Evolutionary conservation across 768 basidiomycete species (phyloP), one percentile per base, ranked within the genome.

Genomic region (Mycena olivaceomarginata): DNA sequence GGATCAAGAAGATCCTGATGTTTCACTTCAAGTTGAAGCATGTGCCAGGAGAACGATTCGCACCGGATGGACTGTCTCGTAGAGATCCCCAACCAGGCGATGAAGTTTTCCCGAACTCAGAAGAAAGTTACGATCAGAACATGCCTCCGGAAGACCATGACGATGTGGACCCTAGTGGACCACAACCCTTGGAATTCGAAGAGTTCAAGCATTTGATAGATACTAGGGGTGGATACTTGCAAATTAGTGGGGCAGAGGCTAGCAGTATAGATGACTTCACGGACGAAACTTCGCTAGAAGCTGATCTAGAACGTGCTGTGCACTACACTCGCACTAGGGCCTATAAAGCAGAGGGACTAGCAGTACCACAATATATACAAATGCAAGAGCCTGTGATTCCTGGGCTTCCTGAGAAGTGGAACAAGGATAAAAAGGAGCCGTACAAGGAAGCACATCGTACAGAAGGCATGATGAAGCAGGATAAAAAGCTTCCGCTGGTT

Each of bases 21-120:
- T 31, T 31, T 3, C 31, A 31, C 31, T 31, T 31, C 31, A 31
- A 31, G 31, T 31, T 31, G 2, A 62, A 72, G 11, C 86, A 87
- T 70, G 80, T 82, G 16, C 80, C 82, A 41, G 64, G 64, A n/a
- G 40, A 16, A 20, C 43, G 5, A 2, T 65, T 65, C 18, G 41
- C 64, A 0, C 64, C 40, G 20, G 64, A 65, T n/a, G 41, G 64
- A 1, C 13, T 65, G 8, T 65, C 64, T 45, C 3, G 64, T 1
- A 41, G 64, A 2, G 85, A 82, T 0, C 77, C 7, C 7, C 64
- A 51, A 0, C 82, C 83, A 70, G 81, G 82, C 5, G 82, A 83
- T 0, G 85, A 86, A 76, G 85, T 84, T 2, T 72, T 87, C 2
- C 85, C 84, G 43, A 43, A 31, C 31, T 31, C 31, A 3, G 31